Evolutionary conservation across 2,329 filamentous ascomycete genomes (phyloP).

Genomic region (Phaeosphaeriaceae sp.): DNA sequence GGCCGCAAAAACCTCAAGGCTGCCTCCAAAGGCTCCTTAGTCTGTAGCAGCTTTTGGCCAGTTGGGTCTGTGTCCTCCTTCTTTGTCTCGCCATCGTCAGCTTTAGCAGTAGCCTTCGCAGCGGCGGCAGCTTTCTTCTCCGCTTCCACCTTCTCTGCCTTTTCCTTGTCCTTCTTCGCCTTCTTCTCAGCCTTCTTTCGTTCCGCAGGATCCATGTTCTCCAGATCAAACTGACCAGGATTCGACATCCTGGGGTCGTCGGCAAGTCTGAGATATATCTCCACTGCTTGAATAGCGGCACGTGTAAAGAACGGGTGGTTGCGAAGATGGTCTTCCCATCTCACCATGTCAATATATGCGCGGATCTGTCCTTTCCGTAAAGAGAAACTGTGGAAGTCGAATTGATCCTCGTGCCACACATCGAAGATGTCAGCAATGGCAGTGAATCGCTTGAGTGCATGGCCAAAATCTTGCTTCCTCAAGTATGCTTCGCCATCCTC

Average conservation of each 20-base stretch:
- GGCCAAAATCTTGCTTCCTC: slow-evolving; percentile 79
- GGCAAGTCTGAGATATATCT: slow-evolving; percentile 78
- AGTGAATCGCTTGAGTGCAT: slow-evolving; percentile 92
- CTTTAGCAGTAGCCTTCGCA: slow-evolving; percentile 63
- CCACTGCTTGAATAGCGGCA: slow-evolving; percentile 80
- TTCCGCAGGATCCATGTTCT: slow-evolving; percentile 64
- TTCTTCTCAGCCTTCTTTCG: slow-evolving; percentile 90
- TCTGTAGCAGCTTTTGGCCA: slow-evolving; percentile 80
- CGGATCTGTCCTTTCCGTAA: slow-evolving; percentile 95
- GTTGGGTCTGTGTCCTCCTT: slow-evolving; percentile 91
- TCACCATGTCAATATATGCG: slow-evolving; percentile 93
- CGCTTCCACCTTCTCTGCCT: slow-evolving; percentile 78
- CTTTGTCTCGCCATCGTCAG: slow-evolving; percentile 70
- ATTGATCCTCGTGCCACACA: slow-evolving; percentile 97
- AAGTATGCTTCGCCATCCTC: slow-evolving; percentile 92
- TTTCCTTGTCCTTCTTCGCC: slow-evolving; percentile 75
- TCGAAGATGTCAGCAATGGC: slow-evolving; percentile 92
- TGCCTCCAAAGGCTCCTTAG: slow-evolving; percentile 81
- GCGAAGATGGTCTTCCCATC: slow-evolving; percentile 90
- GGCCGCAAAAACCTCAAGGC: slow-evolving; percentile 86
- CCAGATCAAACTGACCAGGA: slow-evolving; percentile 64
- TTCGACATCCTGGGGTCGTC: slow-evolving; percentile 75
- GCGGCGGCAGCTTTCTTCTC: slow-evolving; percentile 81
- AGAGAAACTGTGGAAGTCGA: slow-evolving; percentile 98
- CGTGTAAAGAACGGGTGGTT: slow-evolving; percentile 93